phyloP scores from a whole-genome alignment of 139 green algal species.

The Auxenochlorella pyrenoidosa region DNA sequence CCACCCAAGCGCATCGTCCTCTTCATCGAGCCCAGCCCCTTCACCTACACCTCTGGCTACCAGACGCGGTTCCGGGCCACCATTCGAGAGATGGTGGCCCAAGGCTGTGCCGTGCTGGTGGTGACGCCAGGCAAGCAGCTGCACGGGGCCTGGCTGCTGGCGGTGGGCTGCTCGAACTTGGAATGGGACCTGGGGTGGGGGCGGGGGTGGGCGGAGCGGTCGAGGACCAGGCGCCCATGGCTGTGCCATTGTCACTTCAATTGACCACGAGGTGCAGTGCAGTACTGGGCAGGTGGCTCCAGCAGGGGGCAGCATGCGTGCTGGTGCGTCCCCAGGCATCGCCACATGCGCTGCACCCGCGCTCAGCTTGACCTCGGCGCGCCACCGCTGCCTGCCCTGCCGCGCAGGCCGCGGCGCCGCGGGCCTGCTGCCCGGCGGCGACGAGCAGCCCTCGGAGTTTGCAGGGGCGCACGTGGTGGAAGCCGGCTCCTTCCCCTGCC shows the following conservation, averaged over 20 bases:
- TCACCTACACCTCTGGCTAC: slow-evolving; percentile 37
- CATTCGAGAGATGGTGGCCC: slow-evolving; percentile 26
- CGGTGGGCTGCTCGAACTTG: too few relatives aligned
- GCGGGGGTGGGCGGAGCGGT: too few relatives aligned
- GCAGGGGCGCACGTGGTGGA: slow-evolving; percentile 12
- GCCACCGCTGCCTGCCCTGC: too few relatives aligned
- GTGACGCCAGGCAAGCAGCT: slow-evolving; percentile 17
- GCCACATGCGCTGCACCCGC: too few relatives aligned
- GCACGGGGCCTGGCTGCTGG: background rate
- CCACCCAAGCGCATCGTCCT: slow-evolving; percentile 27
- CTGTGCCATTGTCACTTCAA: too few relatives aligned
- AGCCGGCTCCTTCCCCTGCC: slow-evolving; percentile 40
- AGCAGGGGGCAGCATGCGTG: too few relatives aligned
- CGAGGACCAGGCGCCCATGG: too few relatives aligned
- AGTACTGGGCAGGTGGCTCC: too few relatives aligned
- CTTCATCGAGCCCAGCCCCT: slow-evolving; percentile 22
- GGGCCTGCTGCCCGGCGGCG: slow-evolving; percentile 1
- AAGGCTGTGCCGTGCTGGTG: slow-evolving; percentile 40
- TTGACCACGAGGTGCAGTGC: too few relatives aligned
- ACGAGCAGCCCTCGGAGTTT: background rate
- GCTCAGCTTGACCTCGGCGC: too few relatives aligned
- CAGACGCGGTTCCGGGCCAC: slow-evolving; percentile 36
- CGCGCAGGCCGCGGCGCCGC: background rate
- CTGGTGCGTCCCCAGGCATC: too few relatives aligned
- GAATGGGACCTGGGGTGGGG: too few relatives aligned